phyloP scores from a whole-genome alignment of 768 basidiomycete species.

The Kwoniella heveanensis region DNA sequence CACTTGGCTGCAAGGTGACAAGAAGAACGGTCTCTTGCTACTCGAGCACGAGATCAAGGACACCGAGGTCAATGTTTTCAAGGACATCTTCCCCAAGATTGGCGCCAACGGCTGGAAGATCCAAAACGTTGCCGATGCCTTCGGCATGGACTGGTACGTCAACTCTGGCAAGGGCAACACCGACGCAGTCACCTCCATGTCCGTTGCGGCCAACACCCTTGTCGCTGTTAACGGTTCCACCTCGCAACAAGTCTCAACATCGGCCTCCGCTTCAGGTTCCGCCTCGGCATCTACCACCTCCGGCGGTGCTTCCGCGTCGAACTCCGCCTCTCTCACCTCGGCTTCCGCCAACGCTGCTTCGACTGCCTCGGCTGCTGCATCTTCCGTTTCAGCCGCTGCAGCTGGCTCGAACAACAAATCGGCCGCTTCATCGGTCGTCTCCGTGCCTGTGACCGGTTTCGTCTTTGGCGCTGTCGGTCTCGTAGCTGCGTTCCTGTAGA shows the following conservation, averaged over 20 bases:
- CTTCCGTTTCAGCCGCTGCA: not conserved
- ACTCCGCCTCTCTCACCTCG: slow-evolving; percentile 17
- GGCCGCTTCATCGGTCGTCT: not conserved
- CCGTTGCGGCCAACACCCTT: slow-evolving; percentile 26
- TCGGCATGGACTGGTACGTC: slow-evolving; percentile 53
- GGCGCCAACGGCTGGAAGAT: slow-evolving; percentile 70
- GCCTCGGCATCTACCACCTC: slow-evolving; percentile 11
- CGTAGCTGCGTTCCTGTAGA: not conserved
- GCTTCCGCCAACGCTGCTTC: slow-evolving; percentile 11
- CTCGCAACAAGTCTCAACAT: slow-evolving; percentile 20
- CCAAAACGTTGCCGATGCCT: slow-evolving; percentile 49
- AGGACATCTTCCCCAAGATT: slow-evolving; percentile 55
- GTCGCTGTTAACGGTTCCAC: slow-evolving; percentile 8
- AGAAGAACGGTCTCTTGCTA: slow-evolving; percentile 75
- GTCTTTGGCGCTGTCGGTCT: not conserved
- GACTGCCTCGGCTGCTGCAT: slow-evolving; percentile 22
- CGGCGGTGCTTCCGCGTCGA: slow-evolving; percentile 4
- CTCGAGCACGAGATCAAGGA: slow-evolving; percentile 80
- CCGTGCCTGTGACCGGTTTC: not conserved
- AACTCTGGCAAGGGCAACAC: slow-evolving; percentile 49
- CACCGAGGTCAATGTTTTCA: slow-evolving; percentile 68
- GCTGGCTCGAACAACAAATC: slow-evolving; percentile 8
- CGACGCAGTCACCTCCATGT: slow-evolving; percentile 30
- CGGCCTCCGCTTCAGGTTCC: slow-evolving; percentile 19
- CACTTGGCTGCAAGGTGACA: slow-evolving; percentile 63